These are phyloP conservation scores for Trifolium subterraneum DNA, from an alignment of 306 rosid species.

Conservation along the genomic window DNA sequence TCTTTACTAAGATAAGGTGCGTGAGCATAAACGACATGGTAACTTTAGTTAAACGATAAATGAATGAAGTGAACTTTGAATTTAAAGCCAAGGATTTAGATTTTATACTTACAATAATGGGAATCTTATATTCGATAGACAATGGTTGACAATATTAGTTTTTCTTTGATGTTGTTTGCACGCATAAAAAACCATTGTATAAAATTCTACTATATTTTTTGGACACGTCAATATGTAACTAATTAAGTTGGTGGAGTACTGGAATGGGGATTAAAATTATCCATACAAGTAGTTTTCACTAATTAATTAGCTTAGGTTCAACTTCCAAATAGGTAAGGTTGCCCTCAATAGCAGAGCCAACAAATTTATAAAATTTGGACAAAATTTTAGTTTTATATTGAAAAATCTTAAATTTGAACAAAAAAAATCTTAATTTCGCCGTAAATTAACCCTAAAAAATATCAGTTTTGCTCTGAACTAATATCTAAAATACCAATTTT, in stretches of 20 bases:
- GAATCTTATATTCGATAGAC: constrained; percentile 1
- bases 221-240: constrained; percentile 24
- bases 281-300: constrained; percentile 11
- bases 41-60: constrained; percentile 6
- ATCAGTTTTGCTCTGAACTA: too few relatives aligned
- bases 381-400: too few relatives aligned
- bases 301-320: background rate
- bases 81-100: background rate
- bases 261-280: constrained; percentile 10
- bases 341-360: too few relatives aligned
- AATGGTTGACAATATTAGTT: constrained; percentile 26
- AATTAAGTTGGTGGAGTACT: constrained; percentile 34
- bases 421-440: too few relatives aligned
- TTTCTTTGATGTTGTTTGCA: constrained; percentile 40
- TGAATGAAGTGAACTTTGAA: background rate
- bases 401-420: too few relatives aligned
- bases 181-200: constrained; percentile 34
- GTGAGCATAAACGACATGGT: constrained; percentile 3
- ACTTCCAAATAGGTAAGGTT: background rate
- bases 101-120: constrained; percentile 4
- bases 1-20: background rate
- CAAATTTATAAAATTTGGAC: too few relatives aligned
- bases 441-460: too few relatives aligned
- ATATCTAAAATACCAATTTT: too few relatives aligned
- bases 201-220: constrained; percentile 11